phyloP scores from a whole-genome alignment of 106 monocot species.

The Dendrobium catenatum region DNA sequence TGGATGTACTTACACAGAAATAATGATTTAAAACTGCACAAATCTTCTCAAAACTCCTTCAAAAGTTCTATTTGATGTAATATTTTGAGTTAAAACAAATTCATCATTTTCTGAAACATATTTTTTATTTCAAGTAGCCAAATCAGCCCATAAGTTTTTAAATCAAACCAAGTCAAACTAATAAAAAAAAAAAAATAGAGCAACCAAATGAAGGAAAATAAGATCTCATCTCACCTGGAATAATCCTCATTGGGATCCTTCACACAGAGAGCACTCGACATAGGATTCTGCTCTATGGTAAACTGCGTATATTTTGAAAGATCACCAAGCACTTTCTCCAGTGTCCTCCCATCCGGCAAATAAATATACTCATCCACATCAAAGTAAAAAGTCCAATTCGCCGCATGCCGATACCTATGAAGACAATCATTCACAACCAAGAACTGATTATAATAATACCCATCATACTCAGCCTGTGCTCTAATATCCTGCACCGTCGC shows the following conservation, averaged over 20 bases:
- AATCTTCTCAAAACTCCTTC: too few species aligned
- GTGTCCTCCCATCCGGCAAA: slow-evolving; percentile 15
- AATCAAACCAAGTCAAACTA: background rate
- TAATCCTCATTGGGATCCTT: slow-evolving; percentile 18
- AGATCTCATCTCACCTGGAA: slow-evolving; percentile 11
- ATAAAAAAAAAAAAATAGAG: background rate
- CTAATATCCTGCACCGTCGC: slow-evolving; percentile 59
- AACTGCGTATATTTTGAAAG: slow-evolving; percentile 44
- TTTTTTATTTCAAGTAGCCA: background rate
- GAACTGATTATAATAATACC: slow-evolving; percentile 83
- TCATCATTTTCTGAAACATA: too few species aligned
- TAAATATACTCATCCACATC: slow-evolving; percentile 65
- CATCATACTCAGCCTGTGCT: slow-evolving; percentile 60
- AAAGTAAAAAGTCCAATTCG: slow-evolving; percentile 72
- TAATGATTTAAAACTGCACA: too few species aligned
- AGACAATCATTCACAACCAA: slow-evolving; percentile 68
- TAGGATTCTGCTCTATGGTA: slow-evolving; percentile 67
- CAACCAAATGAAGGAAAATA: background rate
- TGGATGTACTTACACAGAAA: too few species aligned
- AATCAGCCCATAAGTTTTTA: background rate
- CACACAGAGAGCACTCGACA: slow-evolving; percentile 53
- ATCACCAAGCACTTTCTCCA: slow-evolving; percentile 22
- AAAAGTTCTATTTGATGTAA: too few species aligned
- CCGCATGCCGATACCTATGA: slow-evolving; percentile 36
- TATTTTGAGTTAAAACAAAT: too few species aligned